phyloP scores from a whole-genome alignment of 306 rosid species.

The Vachellia pachyceras region DNA sequence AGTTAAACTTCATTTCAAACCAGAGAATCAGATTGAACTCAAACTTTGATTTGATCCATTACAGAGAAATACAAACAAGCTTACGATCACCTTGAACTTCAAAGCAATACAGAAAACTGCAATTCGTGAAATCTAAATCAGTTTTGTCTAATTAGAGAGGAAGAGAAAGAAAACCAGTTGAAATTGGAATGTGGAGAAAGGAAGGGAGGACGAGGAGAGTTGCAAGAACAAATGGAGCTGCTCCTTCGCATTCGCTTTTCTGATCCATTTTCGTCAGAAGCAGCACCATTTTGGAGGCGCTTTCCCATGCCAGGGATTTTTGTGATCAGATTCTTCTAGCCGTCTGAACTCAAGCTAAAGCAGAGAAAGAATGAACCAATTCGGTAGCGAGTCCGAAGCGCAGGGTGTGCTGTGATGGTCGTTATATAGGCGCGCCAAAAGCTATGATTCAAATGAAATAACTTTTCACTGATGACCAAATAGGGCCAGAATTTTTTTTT shows the following conservation, averaged over 20 bases:
- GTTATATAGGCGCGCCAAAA: conserved; percentile 28
- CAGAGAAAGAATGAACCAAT: neutral
- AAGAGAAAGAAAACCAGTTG: conserved; percentile 41
- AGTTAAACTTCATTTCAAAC: neutral
- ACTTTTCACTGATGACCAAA: neutral
- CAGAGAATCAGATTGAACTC: neutral
- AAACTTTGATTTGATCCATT: neutral
- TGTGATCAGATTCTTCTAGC: neutral
- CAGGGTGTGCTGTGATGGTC: neutral
- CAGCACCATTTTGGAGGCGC: conserved; percentile 1
- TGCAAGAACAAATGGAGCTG: conserved; percentile 60
- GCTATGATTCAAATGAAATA: conserved; percentile 4
- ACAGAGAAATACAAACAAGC: neutral
- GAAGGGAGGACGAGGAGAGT: conserved; percentile 60
- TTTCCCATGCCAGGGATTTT: conserved; percentile 1
- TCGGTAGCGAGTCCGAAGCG: neutral
- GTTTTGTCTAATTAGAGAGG: conserved; percentile 4
- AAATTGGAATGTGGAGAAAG: conserved; percentile 54
- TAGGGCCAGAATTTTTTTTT: neutral
- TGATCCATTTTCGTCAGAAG: neutral
- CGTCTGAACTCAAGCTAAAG: neutral
- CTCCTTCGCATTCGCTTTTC: conserved; percentile 35
- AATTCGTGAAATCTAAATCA: neutral
- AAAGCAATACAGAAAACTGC: neutral
- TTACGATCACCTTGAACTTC: neutral